Conservation (phyloP, 495 filamentous ascomycete species). For the Mytilinidion resinicola region DNA sequence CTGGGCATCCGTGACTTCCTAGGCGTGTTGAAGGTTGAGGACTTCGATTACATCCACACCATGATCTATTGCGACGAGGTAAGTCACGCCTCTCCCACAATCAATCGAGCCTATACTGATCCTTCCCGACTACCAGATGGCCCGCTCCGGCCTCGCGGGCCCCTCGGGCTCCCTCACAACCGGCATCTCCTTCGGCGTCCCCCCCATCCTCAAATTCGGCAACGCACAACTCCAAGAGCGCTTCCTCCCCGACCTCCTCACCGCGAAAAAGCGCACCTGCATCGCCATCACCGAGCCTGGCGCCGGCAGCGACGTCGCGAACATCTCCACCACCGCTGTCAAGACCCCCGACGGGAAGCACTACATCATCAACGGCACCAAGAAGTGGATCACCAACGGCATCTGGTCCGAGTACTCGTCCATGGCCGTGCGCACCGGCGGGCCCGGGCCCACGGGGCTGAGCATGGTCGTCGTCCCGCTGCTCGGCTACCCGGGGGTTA, state of each 20-base stretch:
- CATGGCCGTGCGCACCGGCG: conserved; percentile 74
- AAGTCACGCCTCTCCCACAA: background rate
- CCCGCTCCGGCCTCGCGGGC: conserved; percentile 56
- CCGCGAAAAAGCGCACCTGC: conserved; percentile 58
- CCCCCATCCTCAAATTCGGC: conserved; percentile 64
- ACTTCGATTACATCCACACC: conserved; percentile 67
- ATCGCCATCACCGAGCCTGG: conserved; percentile 75
- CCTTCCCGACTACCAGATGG: conserved; percentile 40
- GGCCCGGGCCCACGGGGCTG: conserved; percentile 55
- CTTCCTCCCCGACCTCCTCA: conserved; percentile 60
- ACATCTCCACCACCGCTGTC: conserved; percentile 59
- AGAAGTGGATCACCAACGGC: conserved; percentile 83
- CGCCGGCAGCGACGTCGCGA: conserved; percentile 66
- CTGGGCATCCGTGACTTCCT: conserved; percentile 59
- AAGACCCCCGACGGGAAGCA: conserved; percentile 57
- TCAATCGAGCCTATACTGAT: too few relatives aligned
- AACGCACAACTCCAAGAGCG: conserved; percentile 53
- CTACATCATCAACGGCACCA: conserved; percentile 67
- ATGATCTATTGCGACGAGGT: conserved; percentile 64
- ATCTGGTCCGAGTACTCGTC: conserved; percentile 66
- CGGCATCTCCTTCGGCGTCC: conserved; percentile 65
- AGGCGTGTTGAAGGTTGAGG: conserved; percentile 62
- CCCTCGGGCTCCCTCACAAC: conserved; percentile 56
- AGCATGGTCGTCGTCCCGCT: conserved; percentile 64
- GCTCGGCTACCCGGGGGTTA: conserved; percentile 55